phyloP scores from a whole-genome alignment of 495 filamentous ascomycete species.

The Amphirosellinia nigrospora region DNA sequence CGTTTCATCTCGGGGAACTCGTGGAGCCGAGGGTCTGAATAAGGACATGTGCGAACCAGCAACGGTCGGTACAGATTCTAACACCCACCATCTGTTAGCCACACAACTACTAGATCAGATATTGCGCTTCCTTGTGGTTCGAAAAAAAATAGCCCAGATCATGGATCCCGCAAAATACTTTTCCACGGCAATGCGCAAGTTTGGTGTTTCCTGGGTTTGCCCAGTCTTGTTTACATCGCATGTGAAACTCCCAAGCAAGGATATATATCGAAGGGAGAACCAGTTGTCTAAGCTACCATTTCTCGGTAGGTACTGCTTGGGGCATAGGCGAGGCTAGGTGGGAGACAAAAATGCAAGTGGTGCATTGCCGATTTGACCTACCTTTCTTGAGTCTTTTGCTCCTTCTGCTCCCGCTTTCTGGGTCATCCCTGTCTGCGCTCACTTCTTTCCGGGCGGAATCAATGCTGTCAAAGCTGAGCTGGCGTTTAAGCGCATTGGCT shows the following conservation, averaged over 20 bases:
- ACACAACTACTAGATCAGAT: slow-evolving; percentile 33
- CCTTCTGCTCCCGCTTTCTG: slow-evolving; percentile 76
- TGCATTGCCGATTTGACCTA: slow-evolving; percentile 40
- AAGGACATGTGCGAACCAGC: slow-evolving; percentile 97
- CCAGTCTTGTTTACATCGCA: background rate
- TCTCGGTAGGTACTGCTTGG: background rate
- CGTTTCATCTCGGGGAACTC: slow-evolving; percentile 70
- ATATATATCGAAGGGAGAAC: background rate
- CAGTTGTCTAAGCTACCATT: background rate
- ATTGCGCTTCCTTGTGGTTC: background rate
- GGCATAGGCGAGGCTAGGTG: background rate
- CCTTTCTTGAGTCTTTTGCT: slow-evolving; percentile 96
- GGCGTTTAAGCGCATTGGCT: slow-evolving; percentile 75
- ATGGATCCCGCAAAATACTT: background rate
- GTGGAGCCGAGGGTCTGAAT: slow-evolving; percentile 79
- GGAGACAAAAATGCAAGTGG: background rate
- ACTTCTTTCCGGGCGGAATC: slow-evolving; percentile 62
- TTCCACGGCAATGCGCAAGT: background rate
- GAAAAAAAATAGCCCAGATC: background rate
- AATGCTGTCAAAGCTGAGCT: slow-evolving; percentile 75
- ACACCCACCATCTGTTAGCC: slow-evolving; percentile 46
- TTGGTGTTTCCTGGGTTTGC: background rate
- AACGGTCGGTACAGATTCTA: slow-evolving; percentile 86
- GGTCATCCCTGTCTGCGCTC: slow-evolving; percentile 67
- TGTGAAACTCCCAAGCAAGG: background rate